Conservation (phyloP, 2,329 filamentous ascomycete species). For the Aspergillus sp. region DNA sequence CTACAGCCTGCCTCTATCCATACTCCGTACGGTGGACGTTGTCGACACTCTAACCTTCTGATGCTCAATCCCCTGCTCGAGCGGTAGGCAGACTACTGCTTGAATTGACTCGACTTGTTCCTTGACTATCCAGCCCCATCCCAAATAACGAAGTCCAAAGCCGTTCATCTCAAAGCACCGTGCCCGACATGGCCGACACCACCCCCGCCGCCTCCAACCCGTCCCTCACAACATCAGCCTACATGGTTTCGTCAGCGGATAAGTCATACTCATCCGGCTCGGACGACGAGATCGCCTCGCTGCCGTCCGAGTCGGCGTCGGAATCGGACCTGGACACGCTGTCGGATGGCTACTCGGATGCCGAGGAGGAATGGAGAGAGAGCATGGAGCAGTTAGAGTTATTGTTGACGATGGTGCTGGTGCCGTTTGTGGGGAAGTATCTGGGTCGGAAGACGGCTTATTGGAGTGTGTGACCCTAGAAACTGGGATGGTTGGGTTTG, state of each 20-base stretch:
- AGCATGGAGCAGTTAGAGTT: slow-evolving; percentile 90
- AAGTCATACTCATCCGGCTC: slow-evolving; percentile 13
- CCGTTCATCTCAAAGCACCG: too few species aligned
- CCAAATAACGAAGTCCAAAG: too few species aligned
- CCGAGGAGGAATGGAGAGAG: slow-evolving; percentile 90
- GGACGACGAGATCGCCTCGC: slow-evolving; percentile 36
- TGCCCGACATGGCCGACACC: slow-evolving; percentile 20
- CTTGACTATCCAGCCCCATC: too few species aligned
- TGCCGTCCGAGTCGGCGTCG: slow-evolving; percentile 34
- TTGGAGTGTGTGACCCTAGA: slow-evolving; percentile 58
- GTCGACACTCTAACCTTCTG: neutral
- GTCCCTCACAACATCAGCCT: slow-evolving; percentile 33
- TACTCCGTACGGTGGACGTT: neutral
- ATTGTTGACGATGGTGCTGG: slow-evolving; percentile 84
- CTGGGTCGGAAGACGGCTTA: slow-evolving; percentile 91
- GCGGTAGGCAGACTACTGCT: slow-evolving; percentile 33
- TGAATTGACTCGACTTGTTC: slow-evolving; percentile 7
- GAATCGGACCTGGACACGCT: slow-evolving; percentile 37
- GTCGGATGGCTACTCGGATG: slow-evolving; percentile 61
- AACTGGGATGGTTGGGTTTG: too few species aligned
- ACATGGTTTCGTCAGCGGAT: slow-evolving; percentile 28
- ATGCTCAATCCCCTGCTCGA: slow-evolving; percentile 17
- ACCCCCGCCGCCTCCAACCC: slow-evolving; percentile 23
- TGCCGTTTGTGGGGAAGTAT: slow-evolving; percentile 91
- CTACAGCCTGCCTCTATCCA: neutral